phyloP scores from a whole-genome alignment of 176 grass and related monocot species.

The Puccinellia tenuiflora region DNA sequence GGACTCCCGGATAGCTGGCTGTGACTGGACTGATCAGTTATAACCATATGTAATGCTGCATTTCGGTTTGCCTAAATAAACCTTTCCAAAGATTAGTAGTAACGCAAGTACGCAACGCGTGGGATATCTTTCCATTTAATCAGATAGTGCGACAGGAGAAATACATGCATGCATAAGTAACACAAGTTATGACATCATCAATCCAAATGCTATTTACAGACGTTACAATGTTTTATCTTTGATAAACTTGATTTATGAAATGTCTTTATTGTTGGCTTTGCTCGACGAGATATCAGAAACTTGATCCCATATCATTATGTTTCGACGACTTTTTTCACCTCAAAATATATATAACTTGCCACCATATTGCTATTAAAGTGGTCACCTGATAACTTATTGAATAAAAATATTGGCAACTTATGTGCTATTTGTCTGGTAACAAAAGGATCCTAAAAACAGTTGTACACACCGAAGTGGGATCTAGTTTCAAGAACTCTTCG shows the following conservation, averaged over 20 bases:
- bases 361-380: neutral
- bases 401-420: neutral
- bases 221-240: too few relatives aligned
- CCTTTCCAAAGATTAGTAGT: too few relatives aligned
- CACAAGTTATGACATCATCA: neutral
- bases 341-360: neutral
- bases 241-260: neutral
- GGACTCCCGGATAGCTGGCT: slow-evolving; percentile 68
- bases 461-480: neutral
- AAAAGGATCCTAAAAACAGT: neutral
- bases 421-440: neutral
- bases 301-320: neutral
- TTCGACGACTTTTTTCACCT: neutral
- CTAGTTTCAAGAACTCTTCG: neutral
- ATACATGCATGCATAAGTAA: neutral
- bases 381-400: neutral
- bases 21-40: slow-evolving; percentile 16
- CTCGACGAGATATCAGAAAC: neutral
- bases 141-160: neutral
- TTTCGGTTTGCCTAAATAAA: neutral
- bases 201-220: neutral
- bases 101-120: too few relatives aligned
- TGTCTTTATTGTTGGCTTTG: neutral
- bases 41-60: neutral
- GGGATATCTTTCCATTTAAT: too few relatives aligned